Evolutionary conservation across 2,329 filamentous ascomycete species (phyloP).

Genomic region (Neopestalotiopsis clavispora): DNA sequence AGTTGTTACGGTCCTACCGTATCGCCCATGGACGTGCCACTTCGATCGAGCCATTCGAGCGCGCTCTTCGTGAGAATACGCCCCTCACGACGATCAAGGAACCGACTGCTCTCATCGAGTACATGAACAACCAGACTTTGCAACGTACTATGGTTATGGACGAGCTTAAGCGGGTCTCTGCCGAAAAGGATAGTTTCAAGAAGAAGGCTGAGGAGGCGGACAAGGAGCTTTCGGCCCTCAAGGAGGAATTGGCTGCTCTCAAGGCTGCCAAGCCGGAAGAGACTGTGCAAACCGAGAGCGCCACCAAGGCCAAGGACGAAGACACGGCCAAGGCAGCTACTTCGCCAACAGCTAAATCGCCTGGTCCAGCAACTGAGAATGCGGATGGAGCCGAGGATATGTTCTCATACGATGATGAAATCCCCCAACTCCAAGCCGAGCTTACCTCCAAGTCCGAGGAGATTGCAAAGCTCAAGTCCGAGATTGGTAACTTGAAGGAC

Average conservation of each 20-base stretch:
- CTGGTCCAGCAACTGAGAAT: slow-evolving; percentile 49
- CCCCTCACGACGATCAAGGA: slow-evolving; percentile 89
- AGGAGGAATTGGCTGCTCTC: slow-evolving; percentile 65
- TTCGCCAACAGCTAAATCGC: slow-evolving; percentile 45
- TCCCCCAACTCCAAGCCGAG: slow-evolving; percentile 80
- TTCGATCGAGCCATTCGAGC: slow-evolving; percentile 92
- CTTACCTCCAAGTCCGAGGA: slow-evolving; percentile 72
- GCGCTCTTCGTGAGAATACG: slow-evolving; percentile 87
- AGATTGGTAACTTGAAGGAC: slow-evolving; percentile 70
- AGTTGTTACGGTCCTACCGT: slow-evolving; percentile 88
- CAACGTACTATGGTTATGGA: slow-evolving; percentile 94
- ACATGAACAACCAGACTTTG: slow-evolving; percentile 82
- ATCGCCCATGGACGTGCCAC: slow-evolving; percentile 86
- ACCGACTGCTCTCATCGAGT: slow-evolving; percentile 83
- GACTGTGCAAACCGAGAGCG: slow-evolving; percentile 26
- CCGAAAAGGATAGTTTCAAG: slow-evolving; percentile 80
- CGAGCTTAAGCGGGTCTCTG: slow-evolving; percentile 85
- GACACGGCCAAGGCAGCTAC: slow-evolving; percentile 28
- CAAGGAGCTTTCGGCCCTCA: slow-evolving; percentile 63
- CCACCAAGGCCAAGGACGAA: slow-evolving; percentile 37
- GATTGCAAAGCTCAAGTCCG: slow-evolving; percentile 70
- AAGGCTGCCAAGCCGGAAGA: slow-evolving; percentile 38
- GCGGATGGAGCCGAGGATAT: slow-evolving; percentile 68
- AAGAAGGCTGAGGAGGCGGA: slow-evolving; percentile 75
- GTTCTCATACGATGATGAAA: slow-evolving; percentile 90